A percentile compares a stretch with the other conserved stretches of the same genome.
Conservation (phyloP, 352 stramenopile genomes). For the Globisporangium splendens region DNA sequence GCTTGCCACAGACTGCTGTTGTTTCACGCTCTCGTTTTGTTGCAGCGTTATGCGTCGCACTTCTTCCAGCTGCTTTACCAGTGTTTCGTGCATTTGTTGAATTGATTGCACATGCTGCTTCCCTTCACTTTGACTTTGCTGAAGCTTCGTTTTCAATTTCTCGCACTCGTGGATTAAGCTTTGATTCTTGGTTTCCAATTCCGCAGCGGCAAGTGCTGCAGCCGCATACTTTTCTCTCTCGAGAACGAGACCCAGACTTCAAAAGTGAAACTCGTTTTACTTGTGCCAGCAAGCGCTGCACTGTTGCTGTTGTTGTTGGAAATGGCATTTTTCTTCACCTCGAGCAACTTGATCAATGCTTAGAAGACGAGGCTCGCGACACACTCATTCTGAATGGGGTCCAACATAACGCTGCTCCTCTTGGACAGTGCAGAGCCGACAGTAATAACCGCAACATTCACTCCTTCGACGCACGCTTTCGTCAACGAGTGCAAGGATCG, state of each 20-base stretch:
- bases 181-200: conserved; percentile 18
- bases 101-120: conserved; percentile 17
- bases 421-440: conserved; percentile 34
- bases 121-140: conserved; percentile 9
- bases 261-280: conserved; percentile 20
- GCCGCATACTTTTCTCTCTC: conserved; percentile 22
- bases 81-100: conserved; percentile 34
- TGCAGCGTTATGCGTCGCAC: conserved; percentile 27
- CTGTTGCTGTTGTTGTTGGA: background rate
- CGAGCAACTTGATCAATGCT: conserved; percentile 25
- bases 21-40: conserved; percentile 11
- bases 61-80: conserved; percentile 41
- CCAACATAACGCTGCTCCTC: conserved; percentile 39
- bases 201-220: conserved; percentile 14
- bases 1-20: conserved; percentile 7
- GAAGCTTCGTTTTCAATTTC: conserved; percentile 6
- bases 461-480: conserved; percentile 42
- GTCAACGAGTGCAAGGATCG: conserved; percentile 36
- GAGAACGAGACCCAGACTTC: conserved; percentile 30
- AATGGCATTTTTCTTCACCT: conserved; percentile 21
- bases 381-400: conserved; percentile 23
- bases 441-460: conserved; percentile 43
- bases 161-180: conserved; percentile 9
- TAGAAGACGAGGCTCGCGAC: conserved; percentile 30
- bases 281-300: background rate